Evolutionary conservation across 257 asterid species (phyloP).

Genomic region (Solanum paucissectum): DNA sequence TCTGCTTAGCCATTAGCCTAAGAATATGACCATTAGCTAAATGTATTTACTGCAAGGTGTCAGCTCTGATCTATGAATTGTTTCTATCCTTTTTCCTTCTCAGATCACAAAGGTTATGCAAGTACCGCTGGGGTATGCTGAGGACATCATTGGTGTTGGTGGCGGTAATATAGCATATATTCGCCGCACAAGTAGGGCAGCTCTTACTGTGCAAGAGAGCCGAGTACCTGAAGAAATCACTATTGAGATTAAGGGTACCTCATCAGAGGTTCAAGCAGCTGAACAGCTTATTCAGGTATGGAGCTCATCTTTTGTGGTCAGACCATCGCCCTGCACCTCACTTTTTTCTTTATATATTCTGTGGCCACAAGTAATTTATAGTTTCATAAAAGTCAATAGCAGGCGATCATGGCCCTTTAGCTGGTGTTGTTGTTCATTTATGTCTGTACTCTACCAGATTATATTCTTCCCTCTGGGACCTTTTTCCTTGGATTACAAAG

Average conservation of each 20-base stretch:
- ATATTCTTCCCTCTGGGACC: neutral
- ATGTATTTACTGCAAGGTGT: neutral
- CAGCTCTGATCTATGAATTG: neutral
- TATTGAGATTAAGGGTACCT: slow-evolving; percentile 78
- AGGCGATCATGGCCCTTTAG: neutral
- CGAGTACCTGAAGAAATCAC: slow-evolving; percentile 70
- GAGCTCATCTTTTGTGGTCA: neutral
- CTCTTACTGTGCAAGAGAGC: slow-evolving; percentile 71
- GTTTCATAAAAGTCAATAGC: neutral
- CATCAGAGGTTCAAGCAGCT: slow-evolving; percentile 73
- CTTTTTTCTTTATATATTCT: neutral
- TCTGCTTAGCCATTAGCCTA: neutral
- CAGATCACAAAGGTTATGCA: slow-evolving; percentile 81
- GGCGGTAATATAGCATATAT: slow-evolving; percentile 72
- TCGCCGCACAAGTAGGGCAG: slow-evolving; percentile 70
- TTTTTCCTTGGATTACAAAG: neutral
- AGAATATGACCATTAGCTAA: neutral
- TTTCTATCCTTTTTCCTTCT: neutral
- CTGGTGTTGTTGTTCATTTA: neutral
- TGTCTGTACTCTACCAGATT: neutral
- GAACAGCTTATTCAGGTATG: slow-evolving; percentile 76
- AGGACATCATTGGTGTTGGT: slow-evolving; percentile 73
- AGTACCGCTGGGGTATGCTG: slow-evolving; percentile 75
- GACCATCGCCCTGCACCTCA: neutral
- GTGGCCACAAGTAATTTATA: neutral